A percentile compares a stretch with the other conserved stretches of the same genome.
phyloP scores from a whole-genome alignment of 768 basidiomycete genomes.

The Mrakia frigida region DNA sequence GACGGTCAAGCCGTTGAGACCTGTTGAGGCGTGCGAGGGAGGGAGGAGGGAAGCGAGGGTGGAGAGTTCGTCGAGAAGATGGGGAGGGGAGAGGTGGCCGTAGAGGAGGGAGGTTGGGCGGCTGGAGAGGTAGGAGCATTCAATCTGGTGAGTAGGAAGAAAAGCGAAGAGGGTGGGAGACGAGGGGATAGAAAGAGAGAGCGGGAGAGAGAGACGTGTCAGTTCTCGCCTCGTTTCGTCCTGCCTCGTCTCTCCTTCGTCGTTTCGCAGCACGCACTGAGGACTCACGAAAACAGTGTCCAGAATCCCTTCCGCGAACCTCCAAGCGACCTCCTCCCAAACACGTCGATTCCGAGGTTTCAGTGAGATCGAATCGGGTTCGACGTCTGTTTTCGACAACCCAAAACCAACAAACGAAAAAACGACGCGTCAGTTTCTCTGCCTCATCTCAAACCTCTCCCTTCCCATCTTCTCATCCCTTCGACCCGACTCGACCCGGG shows the following conservation, averaged over 20 bases:
- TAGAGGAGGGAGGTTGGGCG: constrained; percentile 64
- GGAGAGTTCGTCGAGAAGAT: constrained; percentile 68
- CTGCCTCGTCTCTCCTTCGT: too few relatives aligned
- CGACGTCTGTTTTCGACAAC: constrained; percentile 19
- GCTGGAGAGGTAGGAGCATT: constrained; percentile 81
- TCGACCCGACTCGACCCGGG: too few relatives aligned
- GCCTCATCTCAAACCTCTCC: too few relatives aligned
- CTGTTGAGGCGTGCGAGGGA: constrained; percentile 45
- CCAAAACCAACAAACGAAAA: constrained; percentile 8
- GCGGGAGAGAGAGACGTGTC: background rate
- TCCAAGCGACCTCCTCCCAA: constrained; percentile 75
- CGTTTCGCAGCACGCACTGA: too few relatives aligned
- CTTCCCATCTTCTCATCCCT: too few relatives aligned
- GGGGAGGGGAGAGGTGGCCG: constrained; percentile 80
- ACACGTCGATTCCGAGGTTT: constrained; percentile 61
- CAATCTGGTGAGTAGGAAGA: constrained; percentile 45
- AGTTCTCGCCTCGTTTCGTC: background rate
- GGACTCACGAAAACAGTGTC: constrained; percentile 69
- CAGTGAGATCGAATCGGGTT: constrained; percentile 50
- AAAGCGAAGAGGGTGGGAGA: background rate
- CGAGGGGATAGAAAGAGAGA: background rate
- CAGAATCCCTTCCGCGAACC: constrained; percentile 60
- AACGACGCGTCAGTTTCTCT: constrained; percentile 23
- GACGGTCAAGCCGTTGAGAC: constrained; percentile 47
- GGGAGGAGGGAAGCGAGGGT: constrained; percentile 63